These are phyloP conservation scores for Alternaria novae-zelandiae DNA, from an alignment of 2,329 filamentous ascomycete genomes.

Conservation along the genomic window DNA sequence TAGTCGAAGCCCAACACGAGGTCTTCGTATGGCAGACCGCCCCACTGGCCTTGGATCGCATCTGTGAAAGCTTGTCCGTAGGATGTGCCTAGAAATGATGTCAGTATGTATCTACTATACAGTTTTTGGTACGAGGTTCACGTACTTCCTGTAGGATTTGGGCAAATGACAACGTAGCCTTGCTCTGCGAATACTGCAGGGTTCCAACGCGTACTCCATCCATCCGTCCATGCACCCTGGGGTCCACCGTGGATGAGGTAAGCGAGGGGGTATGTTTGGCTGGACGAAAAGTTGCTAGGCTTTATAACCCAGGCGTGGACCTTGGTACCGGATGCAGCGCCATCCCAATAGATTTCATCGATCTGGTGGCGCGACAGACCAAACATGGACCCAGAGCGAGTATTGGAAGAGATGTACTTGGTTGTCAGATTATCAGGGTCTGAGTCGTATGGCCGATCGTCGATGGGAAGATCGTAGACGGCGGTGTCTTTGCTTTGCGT, in stretches of 20 bases:
- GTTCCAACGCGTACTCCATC: slow-evolving; percentile 86
- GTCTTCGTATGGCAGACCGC: slow-evolving; percentile 82
- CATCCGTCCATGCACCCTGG: slow-evolving; percentile 75
- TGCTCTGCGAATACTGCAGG: slow-evolving; percentile 85
- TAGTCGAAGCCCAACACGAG: slow-evolving; percentile 79
- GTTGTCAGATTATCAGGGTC: slow-evolving; percentile 34
- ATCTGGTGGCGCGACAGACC: slow-evolving; percentile 69
- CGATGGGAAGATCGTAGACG: slow-evolving; percentile 27
- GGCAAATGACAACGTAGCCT: slow-evolving; percentile 81
- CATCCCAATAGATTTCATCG: slow-evolving; percentile 72
- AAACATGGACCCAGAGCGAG: slow-evolving; percentile 69
- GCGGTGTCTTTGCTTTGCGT: slow-evolving; percentile 15
- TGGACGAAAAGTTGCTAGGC: slow-evolving; percentile 67
- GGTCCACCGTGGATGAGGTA: slow-evolving; percentile 85
- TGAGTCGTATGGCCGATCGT: slow-evolving; percentile 28
- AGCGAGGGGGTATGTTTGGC: slow-evolving; percentile 78
- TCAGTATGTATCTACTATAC: neutral
- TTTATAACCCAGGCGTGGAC: slow-evolving; percentile 75
- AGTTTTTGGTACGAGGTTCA: neutral
- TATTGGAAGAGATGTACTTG: slow-evolving; percentile 65
- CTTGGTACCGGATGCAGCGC: slow-evolving; percentile 64
- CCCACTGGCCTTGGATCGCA: slow-evolving; percentile 82
- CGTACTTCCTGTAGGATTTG: slow-evolving; percentile 81
- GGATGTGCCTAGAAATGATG: slow-evolving; percentile 54
- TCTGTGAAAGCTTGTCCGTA: slow-evolving; percentile 81